phyloP scores from a whole-genome alignment of 1,139 yeast species.

The Kluyveromyces sp. region DNA sequence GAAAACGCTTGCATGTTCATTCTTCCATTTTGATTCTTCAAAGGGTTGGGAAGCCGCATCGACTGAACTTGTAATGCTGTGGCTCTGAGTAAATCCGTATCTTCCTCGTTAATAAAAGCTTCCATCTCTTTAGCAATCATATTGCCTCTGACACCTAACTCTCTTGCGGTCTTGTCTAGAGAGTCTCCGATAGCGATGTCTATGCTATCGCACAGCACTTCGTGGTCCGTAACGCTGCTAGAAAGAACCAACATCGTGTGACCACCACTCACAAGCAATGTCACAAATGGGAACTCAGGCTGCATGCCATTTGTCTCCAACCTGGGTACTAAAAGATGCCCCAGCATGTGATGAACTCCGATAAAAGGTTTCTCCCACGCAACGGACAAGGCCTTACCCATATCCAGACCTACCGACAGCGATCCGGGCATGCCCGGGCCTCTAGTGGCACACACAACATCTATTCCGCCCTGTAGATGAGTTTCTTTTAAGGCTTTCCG shows the following conservation, averaged over 20 bases:
- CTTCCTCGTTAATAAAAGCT: slow-evolving; percentile 36
- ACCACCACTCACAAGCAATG: slow-evolving; percentile 86
- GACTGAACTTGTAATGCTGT: slow-evolving; percentile 17
- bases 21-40: slow-evolving; percentile 43
- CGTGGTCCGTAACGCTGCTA: slow-evolving; percentile 53
- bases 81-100: slow-evolving; percentile 24
- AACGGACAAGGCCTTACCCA: slow-evolving; percentile 76
- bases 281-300: slow-evolving; percentile 61
- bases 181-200: slow-evolving; percentile 96
- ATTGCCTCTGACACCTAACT: slow-evolving; percentile 68
- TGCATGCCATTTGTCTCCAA: slow-evolving; percentile 37
- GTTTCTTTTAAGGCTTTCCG: slow-evolving; percentile 29
- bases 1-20: slow-evolving; percentile 50
- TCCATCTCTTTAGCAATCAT: slow-evolving; percentile 87
- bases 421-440: slow-evolving; percentile 99
- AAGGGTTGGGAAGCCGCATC: slow-evolving; percentile 44
- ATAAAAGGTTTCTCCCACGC: slow-evolving; percentile 73
- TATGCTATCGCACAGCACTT: slow-evolving; percentile 62
- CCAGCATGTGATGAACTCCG: slow-evolving; percentile 96
- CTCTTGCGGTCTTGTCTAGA: slow-evolving; percentile 86
- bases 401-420: slow-evolving; percentile 69
- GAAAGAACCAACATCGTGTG: slow-evolving; percentile 84
- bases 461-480: slow-evolving; percentile 41
- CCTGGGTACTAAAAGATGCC: slow-evolving; percentile 73
- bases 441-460: slow-evolving; percentile 78